These are phyloP conservation scores for Xylaria palmicola DNA, from an alignment of 495 filamentous ascomycete genomes.

Conservation along the genomic window DNA sequence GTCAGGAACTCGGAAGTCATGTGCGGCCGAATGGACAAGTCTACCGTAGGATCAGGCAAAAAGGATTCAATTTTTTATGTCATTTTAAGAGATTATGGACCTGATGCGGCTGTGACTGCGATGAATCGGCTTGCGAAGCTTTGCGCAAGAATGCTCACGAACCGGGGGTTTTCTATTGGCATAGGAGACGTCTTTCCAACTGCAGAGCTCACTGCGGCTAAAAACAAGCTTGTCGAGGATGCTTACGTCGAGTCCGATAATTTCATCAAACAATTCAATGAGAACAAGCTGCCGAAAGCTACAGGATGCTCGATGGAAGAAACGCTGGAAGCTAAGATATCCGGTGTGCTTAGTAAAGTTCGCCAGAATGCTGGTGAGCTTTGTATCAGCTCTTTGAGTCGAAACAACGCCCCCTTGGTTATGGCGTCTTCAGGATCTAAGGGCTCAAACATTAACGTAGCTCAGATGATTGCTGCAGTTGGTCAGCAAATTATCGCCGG, in stretches of 20 bases:
- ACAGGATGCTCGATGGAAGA: constrained; percentile 86
- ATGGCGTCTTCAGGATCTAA: constrained; percentile 98
- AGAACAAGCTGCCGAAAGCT: constrained; percentile 74
- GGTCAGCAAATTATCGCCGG: constrained; percentile 97
- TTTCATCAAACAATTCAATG: constrained; percentile 79
- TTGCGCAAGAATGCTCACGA: constrained; percentile 82
- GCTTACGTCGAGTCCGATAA: constrained; percentile 81
- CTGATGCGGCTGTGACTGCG: constrained; percentile 79
- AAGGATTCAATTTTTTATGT: constrained; percentile 98
- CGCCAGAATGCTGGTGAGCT: constrained; percentile 86
- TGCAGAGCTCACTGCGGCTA: constrained; percentile 61
- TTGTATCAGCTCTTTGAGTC: constrained; percentile 86
- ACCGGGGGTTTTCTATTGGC: constrained; percentile 94
- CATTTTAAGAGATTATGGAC: constrained; percentile 90
- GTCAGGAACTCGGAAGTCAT: constrained; percentile 96
- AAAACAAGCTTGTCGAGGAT: constrained; percentile 69
- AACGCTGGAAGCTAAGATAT: constrained; percentile 87
- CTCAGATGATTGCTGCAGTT: constrained; percentile 97
- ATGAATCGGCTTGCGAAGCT: constrained; percentile 95
- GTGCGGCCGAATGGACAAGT: constrained; percentile 98
- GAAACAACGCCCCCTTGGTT: constrained; percentile 88
- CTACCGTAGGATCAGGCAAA: constrained; percentile 91
- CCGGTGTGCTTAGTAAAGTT: constrained; percentile 86
- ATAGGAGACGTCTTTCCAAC: constrained; percentile 91
- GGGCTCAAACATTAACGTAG: constrained; percentile 94